A percentile compares a stretch with the other conserved stretches of the same genome.
These are phyloP conservation scores for Nicotiana benthamiana DNA, from an alignment of 257 asterid species.

Conservation along the genomic window DNA sequence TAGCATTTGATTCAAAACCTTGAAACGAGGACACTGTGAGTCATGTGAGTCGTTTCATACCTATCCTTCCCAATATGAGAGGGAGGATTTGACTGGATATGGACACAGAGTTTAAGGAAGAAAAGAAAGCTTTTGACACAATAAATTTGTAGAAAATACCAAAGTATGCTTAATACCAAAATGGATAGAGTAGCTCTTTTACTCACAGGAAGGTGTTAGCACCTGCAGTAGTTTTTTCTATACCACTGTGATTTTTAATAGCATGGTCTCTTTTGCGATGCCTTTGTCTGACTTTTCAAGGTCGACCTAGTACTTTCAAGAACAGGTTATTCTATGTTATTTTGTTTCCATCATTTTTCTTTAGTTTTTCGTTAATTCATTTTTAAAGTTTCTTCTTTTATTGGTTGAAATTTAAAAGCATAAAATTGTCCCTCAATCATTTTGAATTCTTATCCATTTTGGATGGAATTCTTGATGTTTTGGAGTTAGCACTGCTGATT, in stretches of 20 bases:
- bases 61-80: background rate
- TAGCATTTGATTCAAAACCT: background rate
- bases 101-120: background rate
- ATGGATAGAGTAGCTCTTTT: background rate
- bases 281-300: background rate
- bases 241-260: background rate
- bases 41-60: background rate
- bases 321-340: background rate
- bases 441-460: background rate
- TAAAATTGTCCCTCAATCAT: background rate
- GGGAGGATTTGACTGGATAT: background rate
- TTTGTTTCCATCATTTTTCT: background rate
- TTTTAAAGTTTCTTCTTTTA: background rate
- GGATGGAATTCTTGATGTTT: background rate
- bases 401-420: background rate
- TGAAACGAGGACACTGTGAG: background rate
- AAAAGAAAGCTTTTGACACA: background rate
- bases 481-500: background rate
- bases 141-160: background rate
- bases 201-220: background rate
- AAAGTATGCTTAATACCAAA: background rate
- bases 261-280: background rate
- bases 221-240: background rate
- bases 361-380: background rate
- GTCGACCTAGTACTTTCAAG: background rate